Conservation (phyloP, 164 flowering plant genomes). For the Cinnamomum chago region DNA sequence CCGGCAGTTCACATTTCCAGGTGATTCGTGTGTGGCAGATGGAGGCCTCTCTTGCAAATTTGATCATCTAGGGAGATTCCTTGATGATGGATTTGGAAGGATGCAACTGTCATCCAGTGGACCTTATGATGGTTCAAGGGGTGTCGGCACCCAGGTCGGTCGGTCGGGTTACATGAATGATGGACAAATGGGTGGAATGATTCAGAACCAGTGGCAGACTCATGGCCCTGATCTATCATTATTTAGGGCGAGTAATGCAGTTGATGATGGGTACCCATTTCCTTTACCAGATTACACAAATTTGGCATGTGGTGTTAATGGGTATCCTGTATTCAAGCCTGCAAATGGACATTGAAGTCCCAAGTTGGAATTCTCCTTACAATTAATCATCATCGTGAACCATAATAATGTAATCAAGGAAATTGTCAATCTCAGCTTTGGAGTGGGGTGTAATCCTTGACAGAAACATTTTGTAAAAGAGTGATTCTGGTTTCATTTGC, state of each 20-base stretch:
- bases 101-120: constrained; percentile 33
- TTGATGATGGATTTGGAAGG: constrained; percentile 44
- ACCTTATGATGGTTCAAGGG: constrained; percentile 38
- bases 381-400: constrained; percentile 4
- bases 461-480: constrained; percentile 37
- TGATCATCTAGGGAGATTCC: constrained; percentile 49
- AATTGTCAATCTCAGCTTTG: constrained; percentile 25
- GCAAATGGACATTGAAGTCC: constrained; percentile 50
- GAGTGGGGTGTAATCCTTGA: constrained; percentile 37
- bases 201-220: constrained; percentile 61
- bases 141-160: constrained; percentile 37
- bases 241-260: constrained; percentile 32
- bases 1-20: constrained; percentile 51
- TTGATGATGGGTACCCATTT: constrained; percentile 47
- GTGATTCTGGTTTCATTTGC: constrained; percentile 23
- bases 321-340: constrained; percentile 63
- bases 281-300: constrained; percentile 53
- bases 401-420: constrained; percentile 36
- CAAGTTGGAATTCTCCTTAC: constrained; percentile 1
- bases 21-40: constrained; percentile 37
- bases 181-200: constrained; percentile 59
- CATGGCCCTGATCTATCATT: constrained; percentile 45
- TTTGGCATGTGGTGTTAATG: constrained; percentile 47
- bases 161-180: constrained; percentile 41
- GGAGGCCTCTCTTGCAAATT: constrained; percentile 46